Evolutionary conservation across 768 basidiomycete species (phyloP).

Genomic region (Phylloporus rhodoxanthus): DNA sequence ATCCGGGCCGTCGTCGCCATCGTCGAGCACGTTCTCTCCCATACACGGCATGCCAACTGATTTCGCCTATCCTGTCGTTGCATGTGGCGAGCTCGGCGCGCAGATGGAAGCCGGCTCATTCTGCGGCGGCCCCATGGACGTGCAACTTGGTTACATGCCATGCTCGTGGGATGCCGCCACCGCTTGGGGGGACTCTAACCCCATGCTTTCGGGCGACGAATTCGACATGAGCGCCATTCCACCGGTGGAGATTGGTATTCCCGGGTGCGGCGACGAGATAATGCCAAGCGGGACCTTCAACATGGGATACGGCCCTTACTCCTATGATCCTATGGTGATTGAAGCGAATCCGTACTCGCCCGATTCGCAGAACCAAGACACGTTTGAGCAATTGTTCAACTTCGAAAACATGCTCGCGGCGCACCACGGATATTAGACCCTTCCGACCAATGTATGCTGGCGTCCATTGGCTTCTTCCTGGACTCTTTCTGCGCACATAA

Average conservation of each 20-base stretch:
- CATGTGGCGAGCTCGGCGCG: constrained; percentile 13
- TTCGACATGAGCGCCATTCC: constrained; percentile 64
- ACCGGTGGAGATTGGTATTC: constrained; percentile 53
- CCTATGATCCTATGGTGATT: constrained; percentile 26
- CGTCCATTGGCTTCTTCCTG: constrained; percentile 29
- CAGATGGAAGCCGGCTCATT: constrained; percentile 12
- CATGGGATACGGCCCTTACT: constrained; percentile 19
- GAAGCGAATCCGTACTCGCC: constrained; percentile 28
- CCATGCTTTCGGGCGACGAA: constrained; percentile 50
- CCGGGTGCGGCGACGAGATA: constrained; percentile 37
- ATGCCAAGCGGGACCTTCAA: constrained; percentile 11
- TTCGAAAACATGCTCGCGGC: constrained; percentile 32
- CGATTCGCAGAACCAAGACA: constrained; percentile 30
- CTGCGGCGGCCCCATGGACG: constrained; percentile 20
- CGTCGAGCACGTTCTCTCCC: constrained; percentile 48
- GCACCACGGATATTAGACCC: constrained; percentile 29
- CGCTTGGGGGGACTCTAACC: constrained; percentile 32
- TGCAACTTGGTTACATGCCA: constrained; percentile 26
- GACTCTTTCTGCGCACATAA: constrained; percentile 21
- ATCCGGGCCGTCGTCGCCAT: constrained; percentile 48
- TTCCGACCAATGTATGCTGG: constrained; percentile 32
- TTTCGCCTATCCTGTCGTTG: constrained; percentile 18
- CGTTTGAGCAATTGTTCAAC: constrained; percentile 34
- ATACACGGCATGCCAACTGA: constrained; percentile 13
- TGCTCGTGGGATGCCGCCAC: constrained; percentile 31